These are phyloP conservation scores for Suhomyces ambrosiae DNA, from an alignment of 1,139 yeast species.

Conservation along the genomic window DNA sequence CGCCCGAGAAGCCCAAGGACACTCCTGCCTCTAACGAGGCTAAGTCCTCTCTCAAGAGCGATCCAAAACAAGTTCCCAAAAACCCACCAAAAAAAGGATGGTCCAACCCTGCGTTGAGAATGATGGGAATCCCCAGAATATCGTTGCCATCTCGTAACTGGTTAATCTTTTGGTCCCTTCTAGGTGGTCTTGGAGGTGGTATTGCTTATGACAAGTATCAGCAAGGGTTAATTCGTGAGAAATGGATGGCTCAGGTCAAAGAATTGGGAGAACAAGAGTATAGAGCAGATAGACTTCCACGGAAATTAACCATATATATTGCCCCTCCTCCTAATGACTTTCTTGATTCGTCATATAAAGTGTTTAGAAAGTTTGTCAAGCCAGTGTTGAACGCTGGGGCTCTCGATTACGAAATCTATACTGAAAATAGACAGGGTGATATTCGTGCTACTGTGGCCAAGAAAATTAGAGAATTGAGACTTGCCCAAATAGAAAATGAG, in stretches of 20 bases:
- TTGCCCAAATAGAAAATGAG: conserved; percentile 28
- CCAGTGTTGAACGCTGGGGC: conserved; percentile 88
- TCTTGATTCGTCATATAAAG: conserved; percentile 70
- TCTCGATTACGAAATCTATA: conserved; percentile 75
- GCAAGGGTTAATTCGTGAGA: conserved; percentile 64
- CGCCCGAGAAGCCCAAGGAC: neutral
- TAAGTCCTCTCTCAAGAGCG: conserved; percentile 5
- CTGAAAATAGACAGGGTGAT: conserved; percentile 85
- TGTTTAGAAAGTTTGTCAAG: conserved; percentile 80
- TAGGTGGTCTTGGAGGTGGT: conserved; percentile 69
- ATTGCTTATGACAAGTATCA: conserved; percentile 76
- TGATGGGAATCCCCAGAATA: conserved; percentile 81
- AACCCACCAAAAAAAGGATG: conserved; percentile 48
- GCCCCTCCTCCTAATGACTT: conserved; percentile 98
- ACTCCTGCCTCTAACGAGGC: conserved; percentile 1
- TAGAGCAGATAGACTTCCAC: conserved; percentile 52
- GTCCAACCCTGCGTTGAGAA: conserved; percentile 83
- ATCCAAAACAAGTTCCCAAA: conserved; percentile 1
- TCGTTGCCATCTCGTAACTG: conserved; percentile 89
- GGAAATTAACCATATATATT: conserved; percentile 78
- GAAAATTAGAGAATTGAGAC: conserved; percentile 70
- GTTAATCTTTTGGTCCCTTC: conserved; percentile 83
- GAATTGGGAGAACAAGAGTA: conserved; percentile 44
- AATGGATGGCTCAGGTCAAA: conserved; percentile 67
- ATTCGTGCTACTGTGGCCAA: conserved; percentile 82